These are phyloP conservation scores for Pichia terricola DNA, from an alignment of 1,139 yeast genomes.

Conservation along the genomic window DNA sequence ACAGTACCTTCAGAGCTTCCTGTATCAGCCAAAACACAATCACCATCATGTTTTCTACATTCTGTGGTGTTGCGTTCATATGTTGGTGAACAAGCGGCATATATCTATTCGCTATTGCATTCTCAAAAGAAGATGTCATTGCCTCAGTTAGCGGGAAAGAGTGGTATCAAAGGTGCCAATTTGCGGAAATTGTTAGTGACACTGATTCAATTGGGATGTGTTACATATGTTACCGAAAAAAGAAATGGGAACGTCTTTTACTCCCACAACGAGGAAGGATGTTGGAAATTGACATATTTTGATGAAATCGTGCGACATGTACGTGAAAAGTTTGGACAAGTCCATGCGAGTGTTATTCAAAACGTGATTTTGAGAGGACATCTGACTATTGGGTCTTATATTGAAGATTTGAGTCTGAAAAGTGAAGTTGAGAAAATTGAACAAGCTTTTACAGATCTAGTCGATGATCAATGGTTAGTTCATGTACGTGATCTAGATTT, in stretches of 20 bases:
- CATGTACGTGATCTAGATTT: constrained; percentile 34
- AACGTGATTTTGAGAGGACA: constrained; percentile 59
- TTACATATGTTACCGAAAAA: constrained; percentile 28
- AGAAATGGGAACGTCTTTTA: constrained; percentile 34
- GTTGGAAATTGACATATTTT: constrained; percentile 55
- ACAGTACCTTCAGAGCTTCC: constrained; percentile 18
- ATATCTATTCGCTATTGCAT: constrained; percentile 43
- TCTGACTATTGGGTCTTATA: constrained; percentile 50
- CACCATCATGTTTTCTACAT: constrained; percentile 53
- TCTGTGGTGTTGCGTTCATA: constrained; percentile 44
- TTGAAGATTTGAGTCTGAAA: constrained; percentile 23
- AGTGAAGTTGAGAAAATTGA: constrained; percentile 24
- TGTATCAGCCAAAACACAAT: constrained; percentile 25
- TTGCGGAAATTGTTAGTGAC: constrained; percentile 55
- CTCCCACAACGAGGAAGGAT: constrained; percentile 55
- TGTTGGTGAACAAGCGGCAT: constrained; percentile 58
- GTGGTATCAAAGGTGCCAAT: constrained; percentile 20
- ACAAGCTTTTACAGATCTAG: constrained; percentile 29
- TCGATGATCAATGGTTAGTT: constrained; percentile 51
- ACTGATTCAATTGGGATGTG: constrained; percentile 56
- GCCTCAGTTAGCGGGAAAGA: constrained; percentile 26
- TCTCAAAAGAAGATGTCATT: constrained; percentile 52
- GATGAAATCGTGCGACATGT: constrained; percentile 65
- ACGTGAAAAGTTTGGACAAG: constrained; percentile 30
- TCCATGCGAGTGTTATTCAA: constrained; percentile 60